Conservation (phyloP, 805 yeast species). For the Candida boidinii region DNA sequence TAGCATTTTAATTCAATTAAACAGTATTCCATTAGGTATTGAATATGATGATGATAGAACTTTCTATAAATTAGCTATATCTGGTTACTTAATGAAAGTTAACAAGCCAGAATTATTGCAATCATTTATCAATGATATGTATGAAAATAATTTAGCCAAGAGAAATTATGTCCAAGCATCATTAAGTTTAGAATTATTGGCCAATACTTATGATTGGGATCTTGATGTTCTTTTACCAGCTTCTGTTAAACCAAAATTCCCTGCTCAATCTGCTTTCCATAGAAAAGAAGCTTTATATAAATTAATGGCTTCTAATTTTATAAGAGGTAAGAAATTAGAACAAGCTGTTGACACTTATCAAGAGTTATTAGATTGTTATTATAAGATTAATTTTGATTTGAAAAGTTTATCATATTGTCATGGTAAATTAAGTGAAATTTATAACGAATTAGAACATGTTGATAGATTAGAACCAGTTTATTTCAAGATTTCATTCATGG, state of each 20-base stretch:
- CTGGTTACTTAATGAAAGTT: conserved; percentile 69
- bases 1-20: conserved; percentile 55
- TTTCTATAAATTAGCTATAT: conserved; percentile 66
- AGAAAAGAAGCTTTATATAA: conserved; percentile 68
- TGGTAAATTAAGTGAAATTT: conserved; percentile 58
- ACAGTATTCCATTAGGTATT: conserved; percentile 67
- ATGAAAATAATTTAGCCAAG: conserved; percentile 50
- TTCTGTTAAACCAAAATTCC: conserved; percentile 58
- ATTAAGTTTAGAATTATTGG: conserved; percentile 66
- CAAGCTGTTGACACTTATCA: conserved; percentile 73
- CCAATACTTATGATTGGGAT: conserved; percentile 70
- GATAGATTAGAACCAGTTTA: conserved; percentile 72
- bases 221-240: conserved; percentile 47
- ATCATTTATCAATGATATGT: conserved; percentile 70
- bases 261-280: conserved; percentile 74
- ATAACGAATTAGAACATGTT: conserved; percentile 53
- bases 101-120: conserved; percentile 74
- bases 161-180: conserved; percentile 76
- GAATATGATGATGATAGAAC: conserved; percentile 86
- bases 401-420: conserved; percentile 67
- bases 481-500: conserved; percentile 73
- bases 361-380: conserved; percentile 70
- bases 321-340: conserved; percentile 66
- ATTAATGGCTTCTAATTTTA: conserved; percentile 60
- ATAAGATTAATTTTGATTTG: conserved; percentile 64